Evolutionary conservation across 2,329 filamentous ascomycete species (phyloP).

Genomic region (Cercospora sojina): DNA sequence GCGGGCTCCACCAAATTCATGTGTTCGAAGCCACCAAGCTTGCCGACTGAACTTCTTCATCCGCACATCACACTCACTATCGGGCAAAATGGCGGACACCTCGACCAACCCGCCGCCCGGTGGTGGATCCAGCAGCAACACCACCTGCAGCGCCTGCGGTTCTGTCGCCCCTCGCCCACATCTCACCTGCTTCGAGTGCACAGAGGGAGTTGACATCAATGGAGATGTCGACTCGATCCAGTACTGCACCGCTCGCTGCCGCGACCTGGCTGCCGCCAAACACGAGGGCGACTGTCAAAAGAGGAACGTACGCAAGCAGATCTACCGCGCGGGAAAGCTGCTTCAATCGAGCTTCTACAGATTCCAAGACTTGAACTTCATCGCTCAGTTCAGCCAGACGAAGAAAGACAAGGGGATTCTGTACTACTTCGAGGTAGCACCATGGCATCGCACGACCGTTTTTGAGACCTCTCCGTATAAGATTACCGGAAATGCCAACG

Average conservation of each 20-base stretch:
- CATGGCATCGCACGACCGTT: background rate
- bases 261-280: background rate
- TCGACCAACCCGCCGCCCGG: background rate
- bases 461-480: constrained; percentile 1
- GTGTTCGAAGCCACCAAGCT: background rate
- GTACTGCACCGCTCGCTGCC: constrained; percentile 16
- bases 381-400: constrained; percentile 6
- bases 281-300: constrained; percentile 5
- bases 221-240: background rate
- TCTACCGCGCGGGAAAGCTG: constrained; percentile 27
- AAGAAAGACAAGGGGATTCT: constrained; percentile 2
- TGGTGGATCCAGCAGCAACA: background rate
- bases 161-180: background rate
- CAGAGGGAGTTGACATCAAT: background rate
- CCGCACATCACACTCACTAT: background rate
- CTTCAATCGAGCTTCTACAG: constrained; percentile 23
- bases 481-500: background rate
- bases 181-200: background rate
- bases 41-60: background rate
- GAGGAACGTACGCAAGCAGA: constrained; percentile 13
- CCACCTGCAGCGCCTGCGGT: background rate
- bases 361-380: constrained; percentile 14
- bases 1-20: background rate
- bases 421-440: background rate
- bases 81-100: background rate